Evolutionary conservation across 2,329 filamentous ascomycete genomes (phyloP).

Genomic region (Hypoxylon sp.): DNA sequence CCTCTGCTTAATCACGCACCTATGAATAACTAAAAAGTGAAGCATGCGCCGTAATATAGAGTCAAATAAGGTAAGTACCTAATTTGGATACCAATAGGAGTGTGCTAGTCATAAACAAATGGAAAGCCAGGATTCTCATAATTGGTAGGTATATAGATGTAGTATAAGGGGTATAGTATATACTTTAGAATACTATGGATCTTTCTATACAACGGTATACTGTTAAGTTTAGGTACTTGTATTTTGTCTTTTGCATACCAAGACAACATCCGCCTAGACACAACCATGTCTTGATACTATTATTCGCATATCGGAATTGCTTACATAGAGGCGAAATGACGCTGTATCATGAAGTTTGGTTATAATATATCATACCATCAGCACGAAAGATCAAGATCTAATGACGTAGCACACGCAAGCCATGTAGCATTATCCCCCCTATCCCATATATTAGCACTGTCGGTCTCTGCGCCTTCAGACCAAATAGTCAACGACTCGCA

Average conservation of each 20-base stretch:
- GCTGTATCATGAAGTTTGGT: conserved; percentile 13
- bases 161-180: conserved; percentile 3
- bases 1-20: no score
- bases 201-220: background rate
- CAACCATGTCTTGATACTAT: background rate
- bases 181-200: background rate
- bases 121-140: background rate
- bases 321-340: conserved; percentile 19
- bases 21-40: background rate
- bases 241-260: background rate
- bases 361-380: conserved; percentile 40
- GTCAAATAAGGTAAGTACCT: no score
- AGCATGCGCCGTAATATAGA: background rate
- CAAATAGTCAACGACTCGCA: conserved; percentile 29
- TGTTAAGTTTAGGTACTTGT: background rate
- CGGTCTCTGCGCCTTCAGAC: conserved; percentile 6
- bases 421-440: conserved; percentile 34
- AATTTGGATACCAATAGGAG: no score
- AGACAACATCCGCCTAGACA: conserved; percentile 26
- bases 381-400: conserved; percentile 39
- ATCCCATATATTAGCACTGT: conserved; percentile 16
- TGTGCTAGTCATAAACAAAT: background rate
- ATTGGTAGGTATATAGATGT: conserved; percentile 3
- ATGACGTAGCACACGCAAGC: conserved; percentile 39
- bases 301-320: conserved; percentile 35